Evolutionary conservation across 148 eudicot genomes (phyloP).

Genomic region (Camellia granthamiana): DNA sequence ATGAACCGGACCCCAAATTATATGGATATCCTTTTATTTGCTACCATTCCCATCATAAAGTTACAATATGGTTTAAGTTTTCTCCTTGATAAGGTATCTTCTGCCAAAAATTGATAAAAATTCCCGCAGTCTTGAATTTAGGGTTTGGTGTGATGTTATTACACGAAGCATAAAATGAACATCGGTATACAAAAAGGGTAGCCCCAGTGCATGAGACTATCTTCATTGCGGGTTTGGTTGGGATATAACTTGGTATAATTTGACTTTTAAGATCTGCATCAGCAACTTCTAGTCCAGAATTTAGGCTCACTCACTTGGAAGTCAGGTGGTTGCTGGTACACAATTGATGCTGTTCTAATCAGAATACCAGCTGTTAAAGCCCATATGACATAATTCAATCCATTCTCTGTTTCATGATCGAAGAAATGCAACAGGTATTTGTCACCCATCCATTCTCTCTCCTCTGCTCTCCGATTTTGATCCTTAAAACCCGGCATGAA

Average conservation of each 20-base stretch:
- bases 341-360: constrained; percentile 68
- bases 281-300: constrained; percentile 40
- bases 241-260: neutral
- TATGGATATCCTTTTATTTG: no score
- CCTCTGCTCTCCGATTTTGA: constrained; percentile 63
- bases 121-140: neutral
- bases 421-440: constrained; percentile 69
- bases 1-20: no score
- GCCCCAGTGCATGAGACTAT: neutral
- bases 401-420: constrained; percentile 44
- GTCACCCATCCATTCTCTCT: constrained; percentile 67
- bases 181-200: no score
- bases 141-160: neutral
- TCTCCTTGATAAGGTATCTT: no score
- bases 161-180: neutral
- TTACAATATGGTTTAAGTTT: no score
- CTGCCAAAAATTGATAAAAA: no score
- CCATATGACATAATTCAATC: constrained; percentile 46
- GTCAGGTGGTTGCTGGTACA: constrained; percentile 51
- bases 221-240: neutral
- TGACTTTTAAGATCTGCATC: neutral
- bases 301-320: constrained; percentile 50
- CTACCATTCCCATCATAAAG: no score
- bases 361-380: constrained; percentile 82
- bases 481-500: constrained; percentile 34